Base-by-base conservation (phyloP, 202 grass and related monocot genomes). In the Digitaria exilis region DNA sequence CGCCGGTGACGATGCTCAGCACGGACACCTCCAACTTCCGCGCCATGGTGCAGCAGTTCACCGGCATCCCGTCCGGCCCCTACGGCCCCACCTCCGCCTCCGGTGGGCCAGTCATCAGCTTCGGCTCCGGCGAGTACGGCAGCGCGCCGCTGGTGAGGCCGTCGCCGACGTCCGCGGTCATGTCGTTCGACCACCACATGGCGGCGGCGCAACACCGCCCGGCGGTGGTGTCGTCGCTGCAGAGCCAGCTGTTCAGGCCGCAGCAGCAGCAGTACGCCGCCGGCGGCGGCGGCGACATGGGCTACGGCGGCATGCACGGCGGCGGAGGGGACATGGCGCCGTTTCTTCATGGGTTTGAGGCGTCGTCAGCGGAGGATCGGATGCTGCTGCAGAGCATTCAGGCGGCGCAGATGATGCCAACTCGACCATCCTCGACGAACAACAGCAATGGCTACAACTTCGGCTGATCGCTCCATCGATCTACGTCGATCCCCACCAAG, bases 41-140 rank as follows among this genome's bases (percentile, higher is more conserved):
- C 19, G 91, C 91, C 63, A 98, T 98, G 96, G 96, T 98, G 64
- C 96, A 98, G 86, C 96, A 98, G 78, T 96, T 98, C 89, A 98
- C 96, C 12, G 96, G 96, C 69, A 94, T 96, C 86, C 89, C 93
- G 4, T 41, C 85, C 0, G 84, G 83, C 3, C 89, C 92, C 5
- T 91, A 90, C 82, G 72, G 84, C 25, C 58, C 79, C 1, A 56
- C 26, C 18, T 82, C 15, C 3, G 41, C 55, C 26, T 58, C 21
- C 3, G 49, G 25, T 1, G 84, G 82, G 0, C 83, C 91, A 4
- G 74, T 79, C 13, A 92, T 92, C 58, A 88, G 86, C 84, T 90
- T 90, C 59, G 87, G 88, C 17, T 3, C 11, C 2, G 71, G 14
- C 0, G 80, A 79, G 62, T 88, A 86, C 66, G 68, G 37, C 25